These are phyloP conservation scores for Allium fistulosum DNA, from an alignment of 106 monocot species.

Conservation along the genomic window DNA sequence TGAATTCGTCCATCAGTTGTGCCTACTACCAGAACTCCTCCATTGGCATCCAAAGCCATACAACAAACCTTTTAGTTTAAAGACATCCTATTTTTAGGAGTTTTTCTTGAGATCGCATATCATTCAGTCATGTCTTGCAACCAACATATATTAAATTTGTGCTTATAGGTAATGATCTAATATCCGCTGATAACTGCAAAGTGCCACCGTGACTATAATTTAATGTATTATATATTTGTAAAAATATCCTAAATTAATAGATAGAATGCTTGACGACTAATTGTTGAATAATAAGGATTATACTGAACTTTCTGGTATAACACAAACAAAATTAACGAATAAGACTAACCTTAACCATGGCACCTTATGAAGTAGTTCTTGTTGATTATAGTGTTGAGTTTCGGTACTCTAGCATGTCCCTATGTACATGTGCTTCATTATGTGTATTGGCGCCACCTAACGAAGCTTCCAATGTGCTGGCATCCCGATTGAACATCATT, in stretches of 20 bases:
- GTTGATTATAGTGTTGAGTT: slow-evolving; percentile 21
- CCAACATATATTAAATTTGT: slow-evolving; percentile 44
- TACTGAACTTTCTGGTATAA: too few relatives aligned
- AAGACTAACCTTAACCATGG: slow-evolving; percentile 34
- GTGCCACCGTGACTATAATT: slow-evolving; percentile 32
- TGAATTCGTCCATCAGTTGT: slow-evolving; percentile 47
- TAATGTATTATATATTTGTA: slow-evolving; percentile 38
- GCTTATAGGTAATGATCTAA: slow-evolving; percentile 35
- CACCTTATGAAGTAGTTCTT: slow-evolving; percentile 27
- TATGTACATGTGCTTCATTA: too few relatives aligned
- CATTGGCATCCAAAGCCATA: slow-evolving; percentile 40
- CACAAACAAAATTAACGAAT: too few relatives aligned
- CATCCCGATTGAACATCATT: too few relatives aligned
- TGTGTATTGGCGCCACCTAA: too few relatives aligned
- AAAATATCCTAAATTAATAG: neutral
- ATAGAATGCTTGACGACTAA: neutral
- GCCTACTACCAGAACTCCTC: slow-evolving; percentile 39
- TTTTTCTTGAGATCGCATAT: slow-evolving; percentile 45
- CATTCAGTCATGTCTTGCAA: slow-evolving; percentile 22
- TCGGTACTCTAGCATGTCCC: too few relatives aligned
- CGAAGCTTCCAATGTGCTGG: too few relatives aligned
- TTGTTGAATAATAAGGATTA: neutral
- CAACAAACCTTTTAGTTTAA: slow-evolving; percentile 22
- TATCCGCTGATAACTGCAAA: slow-evolving; percentile 26
- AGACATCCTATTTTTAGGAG: slow-evolving; percentile 23